Conservation (phyloP, 2,329 filamentous ascomycete genomes). For the Pseudogymnoascus sp. region DNA sequence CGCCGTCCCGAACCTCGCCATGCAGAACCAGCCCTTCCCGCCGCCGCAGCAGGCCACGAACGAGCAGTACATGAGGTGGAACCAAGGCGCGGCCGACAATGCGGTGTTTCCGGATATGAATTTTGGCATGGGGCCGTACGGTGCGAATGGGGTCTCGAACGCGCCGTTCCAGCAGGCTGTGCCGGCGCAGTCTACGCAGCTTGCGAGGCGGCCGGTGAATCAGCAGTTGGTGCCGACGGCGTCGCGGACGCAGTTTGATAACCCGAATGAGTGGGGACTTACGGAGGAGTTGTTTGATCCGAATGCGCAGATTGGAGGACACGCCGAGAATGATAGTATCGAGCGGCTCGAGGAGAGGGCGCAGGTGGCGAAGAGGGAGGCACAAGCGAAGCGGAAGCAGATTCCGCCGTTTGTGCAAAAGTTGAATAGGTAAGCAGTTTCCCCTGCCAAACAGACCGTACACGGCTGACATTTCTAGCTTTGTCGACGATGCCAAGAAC, state of each 20-base stretch:
- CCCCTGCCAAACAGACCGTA: constrained; percentile 12
- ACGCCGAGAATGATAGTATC: constrained; percentile 60
- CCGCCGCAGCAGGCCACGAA: constrained; percentile 37
- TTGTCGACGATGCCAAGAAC: constrained; percentile 86
- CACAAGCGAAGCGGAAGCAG: constrained; percentile 83
- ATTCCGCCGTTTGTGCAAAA: constrained; percentile 98
- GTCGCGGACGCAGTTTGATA: constrained; percentile 22
- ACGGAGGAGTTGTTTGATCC: constrained; percentile 29
- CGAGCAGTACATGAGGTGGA: constrained; percentile 50
- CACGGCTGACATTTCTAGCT: constrained; percentile 48
- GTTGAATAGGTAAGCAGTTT: constrained; percentile 70
- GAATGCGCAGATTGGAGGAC: constrained; percentile 30
- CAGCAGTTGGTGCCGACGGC: constrained; percentile 26
- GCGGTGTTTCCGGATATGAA: constrained; percentile 29
- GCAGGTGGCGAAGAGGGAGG: constrained; percentile 74
- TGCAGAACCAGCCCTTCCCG: constrained; percentile 43
- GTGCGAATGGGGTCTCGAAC: constrained; percentile 18
- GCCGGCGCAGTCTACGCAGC: constrained; percentile 23
- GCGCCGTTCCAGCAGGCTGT: constrained; percentile 22
- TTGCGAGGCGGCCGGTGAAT: constrained; percentile 28
- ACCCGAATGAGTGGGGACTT: constrained; percentile 34
- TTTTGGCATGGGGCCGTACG: constrained; percentile 24
- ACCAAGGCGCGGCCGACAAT: constrained; percentile 29
- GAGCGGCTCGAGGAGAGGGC: constrained; percentile 75
- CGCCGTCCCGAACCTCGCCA: constrained; percentile 44